Percentiles rank a stretch among this genome's conserved stretches.
These are phyloP conservation scores for Lupinus albus DNA, from an alignment of 306 rosid species.

Conservation along the genomic window DNA sequence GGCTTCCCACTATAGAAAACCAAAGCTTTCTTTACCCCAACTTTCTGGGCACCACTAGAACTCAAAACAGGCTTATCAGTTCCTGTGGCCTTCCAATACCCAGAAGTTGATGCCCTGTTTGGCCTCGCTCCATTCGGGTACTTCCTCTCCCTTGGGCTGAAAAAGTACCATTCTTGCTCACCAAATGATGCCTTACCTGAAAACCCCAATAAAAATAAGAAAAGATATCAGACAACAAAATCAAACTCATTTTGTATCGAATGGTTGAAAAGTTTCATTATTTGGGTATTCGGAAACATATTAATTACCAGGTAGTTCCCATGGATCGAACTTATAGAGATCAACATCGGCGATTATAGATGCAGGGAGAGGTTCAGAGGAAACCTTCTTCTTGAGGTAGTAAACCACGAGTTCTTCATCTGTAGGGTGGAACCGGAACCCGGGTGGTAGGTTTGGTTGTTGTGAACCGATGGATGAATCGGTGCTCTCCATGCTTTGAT, in stretches of 20 bases:
- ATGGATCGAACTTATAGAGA: conserved; percentile 83
- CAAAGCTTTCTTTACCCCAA: conserved; percentile 80
- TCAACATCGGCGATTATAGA: conserved; percentile 71
- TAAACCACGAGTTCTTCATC: conserved; percentile 84
- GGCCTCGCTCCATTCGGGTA: conserved; percentile 79
- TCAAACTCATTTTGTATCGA: neutral
- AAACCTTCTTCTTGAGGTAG: conserved; percentile 67
- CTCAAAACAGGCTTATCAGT: conserved; percentile 68
- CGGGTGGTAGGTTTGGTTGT: conserved; percentile 74
- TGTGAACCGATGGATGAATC: conserved; percentile 57
- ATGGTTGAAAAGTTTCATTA: too few species aligned
- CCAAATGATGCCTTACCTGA: conserved; percentile 78
- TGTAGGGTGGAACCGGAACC: conserved; percentile 80
- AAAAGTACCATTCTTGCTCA: conserved; percentile 78
- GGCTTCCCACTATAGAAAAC: conserved; percentile 83
- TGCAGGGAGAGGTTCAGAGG: conserved; percentile 64
- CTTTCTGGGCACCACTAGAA: conserved; percentile 53
- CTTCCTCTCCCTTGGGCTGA: conserved; percentile 74
- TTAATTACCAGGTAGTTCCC: conserved; percentile 77
- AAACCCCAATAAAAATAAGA: too few species aligned
- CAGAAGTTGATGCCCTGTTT: conserved; percentile 68
- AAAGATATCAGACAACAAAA: neutral
- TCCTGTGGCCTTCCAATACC: conserved; percentile 83
- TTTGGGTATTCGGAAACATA: too few species aligned
- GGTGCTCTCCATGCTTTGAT: conserved; percentile 61